A percentile compares a stretch with the other conserved stretches of the same genome.
Evolutionary conservation across 1,284 basidiomycete species (phyloP).

Genomic region (Sparassis latifolia): DNA sequence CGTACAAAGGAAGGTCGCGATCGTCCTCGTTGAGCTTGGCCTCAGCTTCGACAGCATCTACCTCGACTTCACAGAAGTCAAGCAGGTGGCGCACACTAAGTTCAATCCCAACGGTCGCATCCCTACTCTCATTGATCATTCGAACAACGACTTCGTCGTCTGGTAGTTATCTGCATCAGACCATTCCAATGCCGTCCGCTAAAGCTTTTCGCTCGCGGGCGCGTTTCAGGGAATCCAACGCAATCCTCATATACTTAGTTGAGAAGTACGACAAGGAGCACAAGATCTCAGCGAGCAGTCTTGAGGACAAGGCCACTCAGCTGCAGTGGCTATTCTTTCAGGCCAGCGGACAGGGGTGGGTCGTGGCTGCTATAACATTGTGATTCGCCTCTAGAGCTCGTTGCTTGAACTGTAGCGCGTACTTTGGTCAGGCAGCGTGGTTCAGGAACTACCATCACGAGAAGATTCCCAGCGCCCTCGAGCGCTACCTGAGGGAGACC

Average conservation of each 20-base stretch:
- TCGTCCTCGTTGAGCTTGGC: too few relatives aligned
- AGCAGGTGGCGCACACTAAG: conserved; percentile 46
- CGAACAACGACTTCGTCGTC: conserved; percentile 39
- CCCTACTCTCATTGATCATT: conserved; percentile 40
- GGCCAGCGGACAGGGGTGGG: conserved; percentile 23
- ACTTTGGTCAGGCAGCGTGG: conserved; percentile 19
- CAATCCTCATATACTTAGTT: conserved; percentile 28
- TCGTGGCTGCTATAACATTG: neutral
- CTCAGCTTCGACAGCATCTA: too few relatives aligned
- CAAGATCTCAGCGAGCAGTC: conserved; percentile 20
- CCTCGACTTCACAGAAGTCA: conserved; percentile 11
- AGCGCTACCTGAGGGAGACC: conserved; percentile 26
- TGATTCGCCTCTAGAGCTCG: neutral
- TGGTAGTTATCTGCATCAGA: conserved; percentile 20
- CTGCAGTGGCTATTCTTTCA: conserved; percentile 25
- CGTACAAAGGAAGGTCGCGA: too few relatives aligned
- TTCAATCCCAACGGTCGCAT: conserved; percentile 61
- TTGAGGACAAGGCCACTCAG: conserved; percentile 13
- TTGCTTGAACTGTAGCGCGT: conserved; percentile 5
- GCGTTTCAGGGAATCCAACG: conserved; percentile 26
- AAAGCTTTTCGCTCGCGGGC: too few relatives aligned
- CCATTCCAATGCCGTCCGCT: neutral
- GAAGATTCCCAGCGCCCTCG: conserved; percentile 18
- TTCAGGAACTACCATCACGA: conserved; percentile 19
- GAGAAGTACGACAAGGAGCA: conserved; percentile 28